A percentile compares a stretch with the other conserved stretches of the same genome.
Conservation (phyloP, 2,329 filamentous ascomycete genomes). For the Ophiostoma fasciatum region DNA sequence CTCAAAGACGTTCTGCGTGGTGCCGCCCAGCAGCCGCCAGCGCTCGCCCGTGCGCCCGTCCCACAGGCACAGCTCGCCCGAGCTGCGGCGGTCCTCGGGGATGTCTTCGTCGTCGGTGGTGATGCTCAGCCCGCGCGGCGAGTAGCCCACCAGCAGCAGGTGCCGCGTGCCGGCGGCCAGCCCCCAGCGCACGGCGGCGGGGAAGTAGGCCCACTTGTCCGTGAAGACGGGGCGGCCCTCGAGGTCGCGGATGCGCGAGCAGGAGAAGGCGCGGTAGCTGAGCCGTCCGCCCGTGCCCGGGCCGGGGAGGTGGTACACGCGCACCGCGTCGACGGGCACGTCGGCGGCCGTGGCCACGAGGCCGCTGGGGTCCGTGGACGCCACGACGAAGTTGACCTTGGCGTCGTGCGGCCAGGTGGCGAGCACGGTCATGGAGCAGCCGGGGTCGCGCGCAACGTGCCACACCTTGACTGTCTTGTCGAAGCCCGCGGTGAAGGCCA, state of each 20-base stretch:
- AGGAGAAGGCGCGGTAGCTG: conserved; percentile 25
- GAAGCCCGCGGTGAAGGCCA: conserved; percentile 46
- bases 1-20: conserved; percentile 48
- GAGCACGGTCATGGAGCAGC: conserved; percentile 26
- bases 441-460: conserved; percentile 25
- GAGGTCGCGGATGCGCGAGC: conserved; percentile 19
- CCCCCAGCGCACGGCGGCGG: conserved; percentile 50
- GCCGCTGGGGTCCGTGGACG: conserved; percentile 30
- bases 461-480: conserved; percentile 47
- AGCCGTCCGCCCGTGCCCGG: conserved; percentile 21
- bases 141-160: conserved; percentile 46
- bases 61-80: conserved; percentile 47
- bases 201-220: conserved; percentile 46
- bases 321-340: conserved; percentile 35
- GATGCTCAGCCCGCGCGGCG: conserved; percentile 33
- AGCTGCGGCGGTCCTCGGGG: conserved; percentile 39
- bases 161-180: conserved; percentile 27
- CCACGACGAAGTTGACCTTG: conserved; percentile 47
- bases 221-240: conserved; percentile 17
- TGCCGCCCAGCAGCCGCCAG: conserved; percentile 34
- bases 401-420: conserved; percentile 42
- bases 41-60: conserved; percentile 29
- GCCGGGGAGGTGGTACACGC: conserved; percentile 35
- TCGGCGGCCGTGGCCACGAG: conserved; percentile 46
- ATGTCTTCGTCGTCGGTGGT: conserved; percentile 40